Evolutionary conservation across 805 yeast species (phyloP).

Genomic region (Brettanomyces anomalus): DNA sequence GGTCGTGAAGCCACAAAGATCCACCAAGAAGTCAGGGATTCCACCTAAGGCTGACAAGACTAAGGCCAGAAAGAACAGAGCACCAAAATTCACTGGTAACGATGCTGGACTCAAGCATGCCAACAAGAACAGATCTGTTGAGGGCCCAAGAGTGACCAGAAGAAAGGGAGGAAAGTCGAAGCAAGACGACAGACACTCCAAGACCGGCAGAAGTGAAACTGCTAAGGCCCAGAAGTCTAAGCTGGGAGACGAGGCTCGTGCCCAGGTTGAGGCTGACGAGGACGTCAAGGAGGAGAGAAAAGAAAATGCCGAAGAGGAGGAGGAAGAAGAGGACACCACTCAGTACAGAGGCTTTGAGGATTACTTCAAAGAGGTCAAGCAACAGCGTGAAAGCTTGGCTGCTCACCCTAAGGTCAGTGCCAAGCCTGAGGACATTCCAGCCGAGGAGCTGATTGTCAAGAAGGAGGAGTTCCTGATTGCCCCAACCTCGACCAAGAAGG

Average conservation of each 20-base stretch:
- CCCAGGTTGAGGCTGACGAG: slow-evolving; percentile 37
- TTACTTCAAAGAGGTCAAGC: slow-evolving; percentile 64
- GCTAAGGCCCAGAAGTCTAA: slow-evolving; percentile 76
- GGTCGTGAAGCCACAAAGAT: slow-evolving; percentile 70
- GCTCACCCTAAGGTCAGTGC: slow-evolving; percentile 15
- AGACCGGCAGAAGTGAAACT: slow-evolving; percentile 76
- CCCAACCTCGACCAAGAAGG: slow-evolving; percentile 57
- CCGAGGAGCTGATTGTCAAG: slow-evolving; percentile 57
- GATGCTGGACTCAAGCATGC: slow-evolving; percentile 78
- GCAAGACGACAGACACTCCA: slow-evolving; percentile 77
- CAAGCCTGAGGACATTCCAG: slow-evolving; percentile 35
- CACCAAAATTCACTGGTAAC: slow-evolving; percentile 71
- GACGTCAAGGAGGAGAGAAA: slow-evolving; percentile 45
- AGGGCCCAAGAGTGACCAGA: slow-evolving; percentile 43
- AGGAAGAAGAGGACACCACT: slow-evolving; percentile 34
- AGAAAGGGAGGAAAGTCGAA: slow-evolving; percentile 38
- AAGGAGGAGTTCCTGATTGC: slow-evolving; percentile 51
- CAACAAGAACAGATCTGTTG: slow-evolving; percentile 58
- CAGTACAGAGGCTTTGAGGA: slow-evolving; percentile 71
- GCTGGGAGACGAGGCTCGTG: slow-evolving; percentile 75
- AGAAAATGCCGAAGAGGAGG: slow-evolving; percentile 31
- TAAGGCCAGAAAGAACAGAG: slow-evolving; percentile 64
- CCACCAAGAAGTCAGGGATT: slow-evolving; percentile 79
- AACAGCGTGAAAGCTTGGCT: slow-evolving; percentile 33
- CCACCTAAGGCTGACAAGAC: slow-evolving; percentile 75